A percentile compares a stretch with the other conserved stretches of the same genome.
phyloP scores from a whole-genome alignment of 1,139 yeast species.

The Geotrichum aggregatum region DNA sequence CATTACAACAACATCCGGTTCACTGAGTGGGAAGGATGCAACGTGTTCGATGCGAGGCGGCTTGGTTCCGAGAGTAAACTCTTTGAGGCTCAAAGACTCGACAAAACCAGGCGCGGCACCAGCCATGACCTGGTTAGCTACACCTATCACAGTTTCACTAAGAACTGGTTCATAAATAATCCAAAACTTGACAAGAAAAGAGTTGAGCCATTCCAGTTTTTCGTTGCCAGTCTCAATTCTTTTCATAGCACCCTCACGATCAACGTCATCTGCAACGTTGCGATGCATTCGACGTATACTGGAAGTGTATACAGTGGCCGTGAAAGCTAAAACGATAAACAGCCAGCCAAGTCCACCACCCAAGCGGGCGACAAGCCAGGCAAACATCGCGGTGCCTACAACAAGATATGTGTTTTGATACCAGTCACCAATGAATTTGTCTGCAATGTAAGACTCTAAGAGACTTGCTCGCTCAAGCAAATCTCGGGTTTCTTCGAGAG shows the following conservation, averaged over 20 bases:
- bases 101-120: slow-evolving; percentile 73
- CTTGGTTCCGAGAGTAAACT: slow-evolving; percentile 88
- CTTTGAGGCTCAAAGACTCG: slow-evolving; percentile 76
- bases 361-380: slow-evolving; percentile 77
- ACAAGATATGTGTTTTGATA: slow-evolving; percentile 80
- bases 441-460: slow-evolving; percentile 68
- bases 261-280: slow-evolving; percentile 68
- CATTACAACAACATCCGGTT: slow-evolving; percentile 87
- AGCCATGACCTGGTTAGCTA: slow-evolving; percentile 77
- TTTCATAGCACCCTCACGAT: slow-evolving; percentile 76
- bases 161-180: slow-evolving; percentile 83
- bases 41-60: slow-evolving; percentile 91
- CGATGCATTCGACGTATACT: slow-evolving; percentile 77
- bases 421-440: slow-evolving; percentile 86
- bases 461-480: slow-evolving; percentile 62
- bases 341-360: slow-evolving; percentile 76
- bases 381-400: slow-evolving; percentile 59
- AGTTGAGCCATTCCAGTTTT: slow-evolving; percentile 91
- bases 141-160: slow-evolving; percentile 78
- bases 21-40: slow-evolving; percentile 81
- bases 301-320: slow-evolving; percentile 71
- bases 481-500: slow-evolving; percentile 59
- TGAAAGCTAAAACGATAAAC: slow-evolving; percentile 58
- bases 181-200: slow-evolving; percentile 88
- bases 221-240: slow-evolving; percentile 84